Evolutionary conservation across 163 green algal genomes (phyloP).

Genomic region (Prototheca wickerhamii): DNA sequence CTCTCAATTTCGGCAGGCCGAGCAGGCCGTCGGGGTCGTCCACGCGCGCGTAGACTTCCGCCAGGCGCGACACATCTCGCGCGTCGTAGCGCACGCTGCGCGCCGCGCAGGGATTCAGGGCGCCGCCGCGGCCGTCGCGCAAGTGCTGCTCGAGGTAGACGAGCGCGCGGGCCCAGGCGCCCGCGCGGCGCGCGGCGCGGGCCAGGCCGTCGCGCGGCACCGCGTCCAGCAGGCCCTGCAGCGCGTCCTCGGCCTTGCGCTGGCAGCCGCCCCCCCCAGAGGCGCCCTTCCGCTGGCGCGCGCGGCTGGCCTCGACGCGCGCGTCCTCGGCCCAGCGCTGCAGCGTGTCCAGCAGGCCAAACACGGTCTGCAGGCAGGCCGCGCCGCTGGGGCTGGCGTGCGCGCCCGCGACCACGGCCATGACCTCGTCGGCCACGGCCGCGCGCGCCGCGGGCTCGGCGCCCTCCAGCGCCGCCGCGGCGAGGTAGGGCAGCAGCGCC

Average conservation of each 20-base stretch:
- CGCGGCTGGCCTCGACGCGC: constrained; percentile 1
- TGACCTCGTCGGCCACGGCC: constrained; percentile 23
- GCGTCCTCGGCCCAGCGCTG: constrained; percentile 46
- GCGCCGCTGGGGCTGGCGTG: constrained; percentile 41
- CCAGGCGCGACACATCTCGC: constrained; percentile 71
- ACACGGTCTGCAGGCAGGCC: constrained; percentile 63
- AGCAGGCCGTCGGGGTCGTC: constrained; percentile 86
- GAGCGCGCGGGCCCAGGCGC: constrained; percentile 66
- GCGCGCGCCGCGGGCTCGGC: constrained; percentile 2
- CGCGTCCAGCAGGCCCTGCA: constrained; percentile 36
- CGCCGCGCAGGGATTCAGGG: constrained; percentile 56
- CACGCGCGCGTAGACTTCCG: constrained; percentile 76
- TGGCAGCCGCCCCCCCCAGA: background rate
- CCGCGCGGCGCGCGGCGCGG: constrained; percentile 26
- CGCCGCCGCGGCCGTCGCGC: constrained; percentile 31
- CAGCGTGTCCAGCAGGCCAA: constrained; percentile 62
- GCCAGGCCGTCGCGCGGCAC: constrained; percentile 58
- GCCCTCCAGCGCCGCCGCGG: constrained; percentile 34
- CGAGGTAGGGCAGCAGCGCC: constrained; percentile 79
- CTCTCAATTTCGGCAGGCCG: constrained; percentile 66
- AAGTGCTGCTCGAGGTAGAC: constrained; percentile 69
- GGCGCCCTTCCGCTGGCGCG: background rate
- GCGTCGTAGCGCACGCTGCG: constrained; percentile 36
- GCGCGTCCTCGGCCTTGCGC: background rate
- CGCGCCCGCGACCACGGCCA: constrained; percentile 25